Conservation (phyloP, 129 eudicot species). For the Chrysanthemum seticuspe region DNA sequence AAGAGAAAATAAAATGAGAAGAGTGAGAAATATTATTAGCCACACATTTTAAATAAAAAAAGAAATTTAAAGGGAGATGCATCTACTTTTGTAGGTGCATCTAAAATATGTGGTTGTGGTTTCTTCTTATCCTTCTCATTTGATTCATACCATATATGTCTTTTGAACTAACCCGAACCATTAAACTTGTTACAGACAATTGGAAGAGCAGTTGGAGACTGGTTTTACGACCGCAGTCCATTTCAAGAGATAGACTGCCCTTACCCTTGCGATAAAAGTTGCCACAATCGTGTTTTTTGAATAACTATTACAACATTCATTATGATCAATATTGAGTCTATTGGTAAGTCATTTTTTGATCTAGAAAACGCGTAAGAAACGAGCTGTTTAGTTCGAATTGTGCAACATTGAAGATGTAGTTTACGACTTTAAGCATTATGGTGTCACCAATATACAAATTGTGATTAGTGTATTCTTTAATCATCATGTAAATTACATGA, state of each 20-base stretch:
- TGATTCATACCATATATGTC: not conserved
- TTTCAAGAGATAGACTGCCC: slow-evolving; percentile 82
- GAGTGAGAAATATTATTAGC: too few relatives aligned
- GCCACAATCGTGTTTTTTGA: slow-evolving; percentile 68
- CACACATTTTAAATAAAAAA: too few relatives aligned
- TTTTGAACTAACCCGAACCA: slow-evolving; percentile 4
- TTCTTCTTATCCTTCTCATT: too few relatives aligned
- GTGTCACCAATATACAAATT: not conserved
- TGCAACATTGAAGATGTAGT: not conserved
- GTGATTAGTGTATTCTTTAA: slow-evolving; percentile 25
- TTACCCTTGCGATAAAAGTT: slow-evolving; percentile 81
- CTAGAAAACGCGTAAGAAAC: slow-evolving; percentile 1
- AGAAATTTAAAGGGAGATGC: too few relatives aligned
- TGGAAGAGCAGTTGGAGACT: slow-evolving; percentile 91
- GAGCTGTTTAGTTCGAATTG: not conserved
- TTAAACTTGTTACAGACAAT: slow-evolving; percentile 55
- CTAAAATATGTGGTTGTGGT: too few relatives aligned
- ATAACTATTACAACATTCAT: not conserved
- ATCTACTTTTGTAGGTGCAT: too few relatives aligned
- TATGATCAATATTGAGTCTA: not conserved
- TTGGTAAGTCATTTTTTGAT: not conserved
- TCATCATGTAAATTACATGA: slow-evolving; percentile 26
- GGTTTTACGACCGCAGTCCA: slow-evolving; percentile 66
- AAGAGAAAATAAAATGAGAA: too few relatives aligned
- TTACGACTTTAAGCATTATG: not conserved